These are phyloP conservation scores for Malassezia caprae DNA, from an alignment of 1,284 basidiomycete genomes.

Conservation along the genomic window DNA sequence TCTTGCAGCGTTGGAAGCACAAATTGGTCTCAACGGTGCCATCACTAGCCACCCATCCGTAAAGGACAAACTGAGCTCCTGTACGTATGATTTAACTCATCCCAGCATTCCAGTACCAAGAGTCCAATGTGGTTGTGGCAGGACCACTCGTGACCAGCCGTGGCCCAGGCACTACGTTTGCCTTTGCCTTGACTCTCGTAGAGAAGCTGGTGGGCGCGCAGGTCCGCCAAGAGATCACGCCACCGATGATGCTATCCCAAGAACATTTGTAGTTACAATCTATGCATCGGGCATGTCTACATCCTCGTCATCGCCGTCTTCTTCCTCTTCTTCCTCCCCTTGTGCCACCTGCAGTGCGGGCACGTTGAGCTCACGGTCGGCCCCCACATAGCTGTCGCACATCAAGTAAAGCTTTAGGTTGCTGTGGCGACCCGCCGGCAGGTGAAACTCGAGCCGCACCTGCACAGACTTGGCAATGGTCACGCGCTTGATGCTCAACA, in stretches of 20 bases:
- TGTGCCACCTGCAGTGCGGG: constrained; percentile 30
- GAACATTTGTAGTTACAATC: constrained; percentile 8
- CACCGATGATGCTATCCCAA: constrained; percentile 58
- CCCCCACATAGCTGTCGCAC: constrained; percentile 66
- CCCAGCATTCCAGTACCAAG: constrained; percentile 64
- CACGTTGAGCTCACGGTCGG: constrained; percentile 38
- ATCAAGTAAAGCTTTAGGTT: constrained; percentile 79
- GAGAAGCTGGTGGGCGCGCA: constrained; percentile 60
- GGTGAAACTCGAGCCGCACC: constrained; percentile 76
- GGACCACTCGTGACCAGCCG: constrained; percentile 65
- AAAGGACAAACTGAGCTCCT: constrained; percentile 56
- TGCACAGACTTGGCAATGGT: constrained; percentile 62
- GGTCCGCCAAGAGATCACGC: constrained; percentile 60
- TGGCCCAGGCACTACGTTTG: constrained; percentile 70
- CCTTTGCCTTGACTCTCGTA: constrained; percentile 64
- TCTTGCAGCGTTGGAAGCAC: constrained; percentile 60
- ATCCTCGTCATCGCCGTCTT: constrained; percentile 17
- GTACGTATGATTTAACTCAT: constrained; percentile 49
- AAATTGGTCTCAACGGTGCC: constrained; percentile 53
- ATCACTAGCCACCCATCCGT: constrained; percentile 74
- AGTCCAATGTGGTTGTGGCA: constrained; percentile 64
- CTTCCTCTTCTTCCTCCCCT: constrained; percentile 32
- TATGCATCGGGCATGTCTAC: not conserved
- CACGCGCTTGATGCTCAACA: constrained; percentile 89
- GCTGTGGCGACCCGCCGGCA: constrained; percentile 62